These are phyloP conservation scores for Senecio squalidus DNA, from an alignment of 140 eudicot genomes.

Conservation along the genomic window DNA sequence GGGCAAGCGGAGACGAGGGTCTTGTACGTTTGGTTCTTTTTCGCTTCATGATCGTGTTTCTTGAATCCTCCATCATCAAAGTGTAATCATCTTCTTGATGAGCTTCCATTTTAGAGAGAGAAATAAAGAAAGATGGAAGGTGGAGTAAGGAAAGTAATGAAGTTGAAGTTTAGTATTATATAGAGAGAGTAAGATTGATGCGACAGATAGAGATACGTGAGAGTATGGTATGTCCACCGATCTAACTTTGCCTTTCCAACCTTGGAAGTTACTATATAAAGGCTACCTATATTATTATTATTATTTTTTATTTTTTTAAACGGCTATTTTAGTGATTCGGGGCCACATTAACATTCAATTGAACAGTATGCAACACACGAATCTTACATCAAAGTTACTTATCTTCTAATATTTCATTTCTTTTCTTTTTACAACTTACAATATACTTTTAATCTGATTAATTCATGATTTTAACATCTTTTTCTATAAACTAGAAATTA, in stretches of 20 bases:
- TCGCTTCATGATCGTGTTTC: constrained; percentile 41
- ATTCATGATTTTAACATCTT: background rate
- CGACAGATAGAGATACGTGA: constrained; percentile 35
- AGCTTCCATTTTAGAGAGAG: constrained; percentile 30
- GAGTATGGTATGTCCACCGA: constrained; percentile 36
- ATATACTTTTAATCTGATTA: background rate
- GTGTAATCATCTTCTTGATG: constrained; percentile 28
- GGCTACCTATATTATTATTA: constrained; percentile 19
- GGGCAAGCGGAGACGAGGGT: constrained; percentile 46
- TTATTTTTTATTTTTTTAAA: no score
- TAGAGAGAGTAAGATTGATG: constrained; percentile 8
- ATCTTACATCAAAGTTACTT: no score
- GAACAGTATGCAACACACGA: no score
- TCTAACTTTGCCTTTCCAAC: constrained; percentile 42
- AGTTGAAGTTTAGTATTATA: constrained; percentile 26
- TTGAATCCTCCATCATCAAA: constrained; percentile 23
- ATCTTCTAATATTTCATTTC: background rate
- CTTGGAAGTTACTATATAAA: constrained; percentile 45
- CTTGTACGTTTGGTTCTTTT: constrained; percentile 69
- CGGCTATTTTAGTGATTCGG: no score
- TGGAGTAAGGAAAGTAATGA: constrained; percentile 23
- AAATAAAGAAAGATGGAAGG: constrained; percentile 13
- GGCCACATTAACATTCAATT: no score
- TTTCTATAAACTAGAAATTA: no score
- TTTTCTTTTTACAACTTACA: background rate